Evolutionary conservation across 2,329 filamentous ascomycete species (phyloP), one percentile per base, ranked within the genome.

Genomic region (Hymenoscyphus fructigenus): DNA sequence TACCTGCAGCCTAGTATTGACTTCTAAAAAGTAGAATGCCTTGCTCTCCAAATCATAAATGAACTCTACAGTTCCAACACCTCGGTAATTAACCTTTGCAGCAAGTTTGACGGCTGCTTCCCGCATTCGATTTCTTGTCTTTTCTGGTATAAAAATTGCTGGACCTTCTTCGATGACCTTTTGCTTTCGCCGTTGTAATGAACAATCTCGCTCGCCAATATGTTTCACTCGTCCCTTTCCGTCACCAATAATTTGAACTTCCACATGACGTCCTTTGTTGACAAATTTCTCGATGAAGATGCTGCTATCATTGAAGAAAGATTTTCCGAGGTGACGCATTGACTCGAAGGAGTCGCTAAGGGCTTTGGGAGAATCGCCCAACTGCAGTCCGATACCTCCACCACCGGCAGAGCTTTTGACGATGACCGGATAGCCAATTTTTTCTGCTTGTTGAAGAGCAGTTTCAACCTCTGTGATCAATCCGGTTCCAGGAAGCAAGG

Each of bases 141-240:
- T 66, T 0, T 68, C 69, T 1, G 73, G 69, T 0, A 89, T 80
- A 65, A 87, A 89, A 0, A 86, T 86, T 65, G 84, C 86, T 0
- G 88, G 88, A n/a, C 83, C 88, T 71, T 91, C 88, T 71, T 91
- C 88, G 17, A 91, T 84, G 23, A 91, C 86, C 70, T 91, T 91
- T 72, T 91, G 88, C 70, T 90, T 87, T 26, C 88, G 79, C 59
- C 88, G 77, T 72, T 91, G 88, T 6, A 91, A 84, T 0, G 84
- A 88, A 71, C 88, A 91, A 67, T 91, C 88, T 32, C 88, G 79
- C 70, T 91, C 88, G 4, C 87, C 86, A 29, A 90, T 82, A 44
- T 82, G 79, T 5, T 89, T 80, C 12, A 83, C 85, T 4, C 15
- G 57, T 60, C 84, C 78, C 0, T 84, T 85, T 28, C 79, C 83